Base-by-base conservation (phyloP, 1,284 basidiomycete genomes). In the Apiotrichum sp. region DNA sequence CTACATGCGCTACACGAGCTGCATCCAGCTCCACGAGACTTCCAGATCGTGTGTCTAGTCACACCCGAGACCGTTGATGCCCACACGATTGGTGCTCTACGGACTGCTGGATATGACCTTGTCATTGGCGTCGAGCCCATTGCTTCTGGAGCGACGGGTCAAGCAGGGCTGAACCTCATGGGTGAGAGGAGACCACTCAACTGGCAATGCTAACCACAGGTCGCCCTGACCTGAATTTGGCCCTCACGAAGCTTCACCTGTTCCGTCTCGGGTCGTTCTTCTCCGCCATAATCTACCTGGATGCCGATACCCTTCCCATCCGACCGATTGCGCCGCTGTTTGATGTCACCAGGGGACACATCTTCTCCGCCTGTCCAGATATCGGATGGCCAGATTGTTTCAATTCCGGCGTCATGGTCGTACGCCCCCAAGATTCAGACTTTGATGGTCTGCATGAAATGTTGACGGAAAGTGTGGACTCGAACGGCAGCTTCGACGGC, bases 381-480 rank as follows among this genome's bases (percentile, higher is more conserved):
- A 89, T 91, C 34, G 95, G 95, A 63, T 98, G 95, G 95, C 95
- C 95, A 41, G 95, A 98, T 75, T 93, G 95, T 58, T 98, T 98
- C 80, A 98, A 98, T 74, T 95, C 93, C 31, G 95, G 95, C 42
- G 85, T 98, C 47, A 83, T 98, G 78, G 89, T 97, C 54, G 77
- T 93, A 33, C 47, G 82, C 82, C 95, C 95, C 0, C 84, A 86
- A 2, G 80, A 87, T 62, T 82, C 84, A 52, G 92, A 92, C 65
- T 98, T 96, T 73, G 79, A 82, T 2, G 82, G 86, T 48, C 80
- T 98, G 51, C 82, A 80, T 57, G 75, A 80, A 11, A 61, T 52
- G 46, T 62, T 44, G 52, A 46, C 34, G 6, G 41, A 47, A 45
- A 54, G 55, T 16, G 42, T 42, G 2, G 43, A 43, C 0, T 40